Evolutionary conservation across 768 basidiomycete genomes (phyloP).

Genomic region (Suillus plorans): DNA sequence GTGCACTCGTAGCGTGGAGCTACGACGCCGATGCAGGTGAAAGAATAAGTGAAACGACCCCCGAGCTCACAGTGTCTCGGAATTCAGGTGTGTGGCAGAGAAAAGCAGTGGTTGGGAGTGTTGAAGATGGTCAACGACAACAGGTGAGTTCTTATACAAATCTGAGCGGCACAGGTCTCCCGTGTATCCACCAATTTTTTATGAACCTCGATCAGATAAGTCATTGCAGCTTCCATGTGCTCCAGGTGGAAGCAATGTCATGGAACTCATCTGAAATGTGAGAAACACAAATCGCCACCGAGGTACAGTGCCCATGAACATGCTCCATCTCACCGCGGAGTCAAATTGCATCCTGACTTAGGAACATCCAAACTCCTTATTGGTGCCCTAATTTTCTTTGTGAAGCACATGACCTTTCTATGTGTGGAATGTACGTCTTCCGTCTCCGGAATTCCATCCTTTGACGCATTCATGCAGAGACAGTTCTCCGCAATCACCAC

Average conservation of each 20-base stretch:
- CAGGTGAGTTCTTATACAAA: not conserved
- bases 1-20: conserved; percentile 32
- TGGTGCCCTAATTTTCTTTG: not conserved
- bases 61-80: not conserved
- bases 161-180: not conserved
- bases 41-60: conserved; percentile 4
- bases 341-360: not conserved
- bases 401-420: not conserved
- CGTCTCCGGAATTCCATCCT: not conserved
- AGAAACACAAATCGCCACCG: not conserved
- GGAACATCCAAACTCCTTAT: not conserved
- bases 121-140: not conserved
- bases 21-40: conserved; percentile 35
- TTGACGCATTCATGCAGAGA: not conserved
- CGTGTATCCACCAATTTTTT: not conserved
- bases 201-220: not conserved
- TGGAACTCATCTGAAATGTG: not conserved
- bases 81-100: not conserved
- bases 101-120: not conserved
- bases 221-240: not conserved
- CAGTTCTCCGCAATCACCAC: not conserved
- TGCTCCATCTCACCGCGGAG: not conserved
- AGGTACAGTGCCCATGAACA: not conserved
- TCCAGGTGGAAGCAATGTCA: not conserved
- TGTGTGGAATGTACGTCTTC: not conserved